Evolutionary conservation across 139 green algal genomes (phyloP).

Genomic region (Volvox africanus): DNA sequence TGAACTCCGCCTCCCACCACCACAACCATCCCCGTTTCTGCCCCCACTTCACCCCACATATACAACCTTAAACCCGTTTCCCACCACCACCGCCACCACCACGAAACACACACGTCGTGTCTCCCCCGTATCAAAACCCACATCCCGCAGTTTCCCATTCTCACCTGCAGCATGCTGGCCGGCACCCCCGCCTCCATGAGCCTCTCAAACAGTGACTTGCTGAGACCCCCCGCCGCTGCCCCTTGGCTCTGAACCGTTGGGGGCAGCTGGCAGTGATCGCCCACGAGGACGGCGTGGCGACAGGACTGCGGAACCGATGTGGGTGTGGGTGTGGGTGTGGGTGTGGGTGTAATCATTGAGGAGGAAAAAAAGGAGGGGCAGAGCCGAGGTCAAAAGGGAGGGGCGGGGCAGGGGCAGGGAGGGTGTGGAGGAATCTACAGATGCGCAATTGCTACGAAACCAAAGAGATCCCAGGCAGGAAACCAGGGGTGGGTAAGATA

Average conservation of each 20-base stretch:
- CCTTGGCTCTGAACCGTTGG: constrained; percentile 72
- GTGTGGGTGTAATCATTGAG: too few species aligned
- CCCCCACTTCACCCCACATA: background rate
- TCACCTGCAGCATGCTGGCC: constrained; percentile 67
- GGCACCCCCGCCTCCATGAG: constrained; percentile 56
- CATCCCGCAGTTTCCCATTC: background rate
- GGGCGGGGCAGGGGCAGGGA: background rate
- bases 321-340: background rate
- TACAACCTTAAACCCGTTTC: background rate
- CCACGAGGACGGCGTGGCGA: constrained; percentile 78
- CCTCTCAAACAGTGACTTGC: constrained; percentile 84
- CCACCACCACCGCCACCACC: background rate
- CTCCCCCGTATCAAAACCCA: background rate
- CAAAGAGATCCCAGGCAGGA: too few species aligned
- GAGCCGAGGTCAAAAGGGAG: background rate
- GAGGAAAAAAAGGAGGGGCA: background rate
- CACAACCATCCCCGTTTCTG: background rate
- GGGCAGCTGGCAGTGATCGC: constrained; percentile 89
- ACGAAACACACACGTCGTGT: background rate
- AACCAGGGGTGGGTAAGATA: too few species aligned
- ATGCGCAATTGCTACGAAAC: background rate
- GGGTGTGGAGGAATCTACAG: background rate
- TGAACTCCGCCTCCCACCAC: background rate
- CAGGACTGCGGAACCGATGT: background rate
- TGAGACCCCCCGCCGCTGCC: constrained; percentile 59